phyloP scores from a whole-genome alignment of 345 rosid genomes.

The Jatropha curcas region DNA sequence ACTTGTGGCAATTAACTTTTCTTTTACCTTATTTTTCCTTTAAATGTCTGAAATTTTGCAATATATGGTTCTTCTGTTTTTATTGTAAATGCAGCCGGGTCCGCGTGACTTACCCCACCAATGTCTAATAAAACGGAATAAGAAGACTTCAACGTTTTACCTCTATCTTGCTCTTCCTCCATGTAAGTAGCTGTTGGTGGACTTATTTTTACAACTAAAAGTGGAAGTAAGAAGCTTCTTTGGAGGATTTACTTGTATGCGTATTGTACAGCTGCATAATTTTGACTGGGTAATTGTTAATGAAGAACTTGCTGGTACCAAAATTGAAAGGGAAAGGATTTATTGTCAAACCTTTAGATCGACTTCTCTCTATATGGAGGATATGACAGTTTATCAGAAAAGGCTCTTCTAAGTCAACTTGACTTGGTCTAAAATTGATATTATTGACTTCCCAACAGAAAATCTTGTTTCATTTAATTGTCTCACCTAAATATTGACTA shows the following conservation, averaged over 20 bases:
- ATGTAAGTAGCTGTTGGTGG: conserved; percentile 50
- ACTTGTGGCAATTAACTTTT: background rate
- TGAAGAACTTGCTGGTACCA: background rate
- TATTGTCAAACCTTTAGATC: conserved; percentile 32
- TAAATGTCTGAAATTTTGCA: background rate
- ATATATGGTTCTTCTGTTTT: conserved; percentile 11
- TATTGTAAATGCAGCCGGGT: conserved; percentile 64
- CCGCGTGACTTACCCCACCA: conserved; percentile 66
- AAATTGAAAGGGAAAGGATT: conserved; percentile 11
- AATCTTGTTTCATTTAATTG: conserved; percentile 19
- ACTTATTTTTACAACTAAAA: background rate
- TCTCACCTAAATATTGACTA: conserved; percentile 30
- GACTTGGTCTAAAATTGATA: conserved; percentile 32
- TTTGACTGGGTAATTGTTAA: background rate
- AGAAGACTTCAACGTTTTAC: conserved; percentile 72
- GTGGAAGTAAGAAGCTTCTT: background rate
- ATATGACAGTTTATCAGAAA: conserved; percentile 5
- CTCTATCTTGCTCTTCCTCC: conserved; percentile 69
- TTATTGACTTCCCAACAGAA: conserved; percentile 8
- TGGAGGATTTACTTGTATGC: background rate
- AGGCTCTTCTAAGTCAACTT: conserved; percentile 24
- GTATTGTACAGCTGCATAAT: conserved; percentile 11
- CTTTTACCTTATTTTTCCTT: background rate
- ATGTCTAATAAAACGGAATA: conserved; percentile 73
- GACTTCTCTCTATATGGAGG: conserved; percentile 19